A percentile compares a stretch with the other conserved stretches of the same genome.
phyloP scores from a whole-genome alignment of 2,329 filamentous ascomycete genomes.

The Calonectria fujianensis region DNA sequence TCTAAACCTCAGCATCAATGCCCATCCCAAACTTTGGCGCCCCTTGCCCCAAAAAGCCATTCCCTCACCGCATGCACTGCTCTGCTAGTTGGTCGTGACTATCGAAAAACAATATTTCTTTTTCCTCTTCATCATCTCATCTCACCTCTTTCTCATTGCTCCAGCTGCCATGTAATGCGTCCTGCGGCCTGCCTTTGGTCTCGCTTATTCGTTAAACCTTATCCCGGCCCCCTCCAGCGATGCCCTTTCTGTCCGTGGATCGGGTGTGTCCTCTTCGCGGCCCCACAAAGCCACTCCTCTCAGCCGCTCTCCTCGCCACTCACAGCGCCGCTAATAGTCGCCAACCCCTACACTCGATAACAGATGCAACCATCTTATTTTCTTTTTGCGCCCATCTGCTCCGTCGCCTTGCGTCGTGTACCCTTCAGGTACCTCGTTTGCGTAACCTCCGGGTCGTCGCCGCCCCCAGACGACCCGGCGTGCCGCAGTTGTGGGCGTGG shows the following conservation, averaged over 20 bases:
- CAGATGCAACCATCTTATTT: slow-evolving; percentile 26
- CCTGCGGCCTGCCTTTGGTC: not conserved
- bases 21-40: slow-evolving; percentile 10
- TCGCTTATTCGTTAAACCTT: slow-evolving; percentile 19
- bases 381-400: not conserved
- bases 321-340: slow-evolving; percentile 14
- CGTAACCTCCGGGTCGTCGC: slow-evolving; percentile 40
- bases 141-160: not conserved
- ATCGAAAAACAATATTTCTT: slow-evolving; percentile 14
- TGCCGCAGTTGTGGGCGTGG: slow-evolving; percentile 27
- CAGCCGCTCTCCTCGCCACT: slow-evolving; percentile 31
- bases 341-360: slow-evolving; percentile 22
- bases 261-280: not conserved
- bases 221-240: slow-evolving; percentile 12
- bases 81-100: not conserved
- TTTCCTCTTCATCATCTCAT: not conserved
- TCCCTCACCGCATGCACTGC: slow-evolving; percentile 17
- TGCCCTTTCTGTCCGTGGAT: slow-evolving; percentile 13
- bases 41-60: not conserved
- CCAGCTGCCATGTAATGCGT: not conserved
- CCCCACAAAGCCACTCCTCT: slow-evolving; percentile 20
- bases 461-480: slow-evolving; percentile 11
- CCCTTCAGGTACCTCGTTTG: slow-evolving; percentile 26
- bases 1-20: slow-evolving; percentile 17
- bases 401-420: slow-evolving; percentile 25